These are phyloP conservation scores for Myxozyma udenii DNA, from an alignment of 805 yeast species.

Conservation along the genomic window DNA sequence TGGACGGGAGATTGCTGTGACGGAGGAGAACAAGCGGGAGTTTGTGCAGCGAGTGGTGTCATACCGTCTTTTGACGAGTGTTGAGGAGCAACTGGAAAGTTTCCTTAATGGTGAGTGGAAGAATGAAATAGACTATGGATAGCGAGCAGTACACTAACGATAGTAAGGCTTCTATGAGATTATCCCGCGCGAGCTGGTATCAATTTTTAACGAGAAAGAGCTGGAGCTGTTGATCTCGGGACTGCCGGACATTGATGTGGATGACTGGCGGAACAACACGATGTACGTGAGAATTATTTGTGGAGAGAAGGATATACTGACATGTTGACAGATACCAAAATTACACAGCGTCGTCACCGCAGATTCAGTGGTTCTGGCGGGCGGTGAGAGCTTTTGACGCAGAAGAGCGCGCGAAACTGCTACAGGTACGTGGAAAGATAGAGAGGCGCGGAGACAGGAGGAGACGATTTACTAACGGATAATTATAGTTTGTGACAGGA, in stretches of 20 bases:
- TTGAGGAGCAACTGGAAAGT: slow-evolving; percentile 80
- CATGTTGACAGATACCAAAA: slow-evolving; percentile 50
- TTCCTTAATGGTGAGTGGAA: slow-evolving; percentile 50
- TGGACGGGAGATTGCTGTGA: slow-evolving; percentile 81
- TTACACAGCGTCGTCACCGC: slow-evolving; percentile 77
- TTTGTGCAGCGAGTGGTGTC: slow-evolving; percentile 85
- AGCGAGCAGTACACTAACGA: too few relatives aligned
- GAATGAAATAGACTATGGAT: too few relatives aligned
- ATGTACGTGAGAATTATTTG: slow-evolving; percentile 32
- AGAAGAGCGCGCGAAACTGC: slow-evolving; percentile 88
- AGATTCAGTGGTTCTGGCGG: slow-evolving; percentile 96
- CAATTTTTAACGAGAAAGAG: slow-evolving; percentile 93
- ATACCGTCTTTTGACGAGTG: slow-evolving; percentile 76
- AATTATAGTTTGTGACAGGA: slow-evolving; percentile 74
- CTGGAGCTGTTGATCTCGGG: slow-evolving; percentile 90
- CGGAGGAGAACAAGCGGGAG: slow-evolving; percentile 85
- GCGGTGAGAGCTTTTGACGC: slow-evolving; percentile 91
- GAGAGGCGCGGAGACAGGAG: neutral
- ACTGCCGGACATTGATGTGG: slow-evolving; percentile 91
- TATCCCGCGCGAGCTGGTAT: slow-evolving; percentile 74
- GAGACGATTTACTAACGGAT: neutral
- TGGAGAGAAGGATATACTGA: neutral
- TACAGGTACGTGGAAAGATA: slow-evolving; percentile 47
- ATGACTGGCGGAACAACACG: slow-evolving; percentile 91
- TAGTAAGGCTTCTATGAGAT: slow-evolving; percentile 92